Evolutionary conservation across 768 basidiomycete genomes (phyloP), one percentile per base, ranked within the genome.

Genomic region (Floccularia luteovirens): DNA sequence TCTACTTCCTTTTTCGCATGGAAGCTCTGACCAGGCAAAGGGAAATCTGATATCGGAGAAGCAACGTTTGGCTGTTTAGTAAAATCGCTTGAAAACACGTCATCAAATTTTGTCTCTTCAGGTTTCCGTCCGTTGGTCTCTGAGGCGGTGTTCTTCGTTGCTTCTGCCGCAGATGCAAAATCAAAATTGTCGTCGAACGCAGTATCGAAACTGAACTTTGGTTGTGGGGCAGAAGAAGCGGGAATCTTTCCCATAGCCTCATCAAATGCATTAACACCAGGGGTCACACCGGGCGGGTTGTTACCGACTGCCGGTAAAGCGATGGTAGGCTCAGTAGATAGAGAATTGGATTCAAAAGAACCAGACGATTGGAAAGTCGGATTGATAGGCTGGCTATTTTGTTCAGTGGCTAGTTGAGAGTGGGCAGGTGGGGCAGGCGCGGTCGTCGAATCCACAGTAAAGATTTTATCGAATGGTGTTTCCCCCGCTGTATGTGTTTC

Each of bases 231-330:
- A 6, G 58, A 52, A 25, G 58, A 62, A 23, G 56, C 54, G 0
- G 75, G 58, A 16, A 75, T 60, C 45, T 72, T 77, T 13, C 77
- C 74, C 53, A 90, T 67, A 1, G 82, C 79, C 53, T 87, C 84
- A 51, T 90, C 86, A 48, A 89, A 86, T 37, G 75, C 85, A 46
- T 67, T 77, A 1, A 80, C 67, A 12, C 76, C 79, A 39, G 72
- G 69, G 17, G 50, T 13, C 17, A 56, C 35, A 28, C 24, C 36
- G 24, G 51, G 36, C 20, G 49, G 37, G 20, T 54, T 39, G n/a
- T n/a, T n/a, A n/a, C n/a, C n/a, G n/a, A n/a, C n/a, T n/a, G n/a
- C n/a, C n/a, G n/a, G n/a, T n/a, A n/a, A n/a, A n/a, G n/a, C 16
- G 7, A 14, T 19, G 17, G 33, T 3, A 32, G 36, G 36, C 1